Base-by-base conservation (phyloP, 2,329 filamentous ascomycete genomes). In the Penicillium sp. region DNA sequence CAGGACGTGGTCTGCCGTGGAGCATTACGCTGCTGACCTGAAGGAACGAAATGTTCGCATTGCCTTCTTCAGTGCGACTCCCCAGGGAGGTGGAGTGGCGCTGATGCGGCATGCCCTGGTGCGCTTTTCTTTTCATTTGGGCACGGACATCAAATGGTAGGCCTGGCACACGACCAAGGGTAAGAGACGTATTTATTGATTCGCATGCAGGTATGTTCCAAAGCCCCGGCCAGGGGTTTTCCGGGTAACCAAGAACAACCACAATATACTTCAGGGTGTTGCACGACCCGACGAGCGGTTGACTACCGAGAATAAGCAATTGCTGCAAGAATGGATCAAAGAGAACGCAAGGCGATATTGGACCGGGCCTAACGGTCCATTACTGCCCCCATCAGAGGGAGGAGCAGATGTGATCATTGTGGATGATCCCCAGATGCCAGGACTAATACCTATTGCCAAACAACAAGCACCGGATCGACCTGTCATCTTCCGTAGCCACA, bases 221-320 rank as follows among this genome's bases (percentile, higher is more conserved):
- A 91, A 91, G 71, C 90, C 90, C 22, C 87, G 88, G 50, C 89
- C 89, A 3, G 87, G 89, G 16, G 86, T 93, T 11, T 95, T 95
- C 74, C 83, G 90, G 50, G 88, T 91, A 73, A 95, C 90, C 64
- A 95, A 95, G 77, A 92, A 89, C 63, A 89, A 92, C 65, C 90
- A 95, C 83, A 95, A 95, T 74, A 93, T 93, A 62, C 84, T 95
- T 3, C 90, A 95, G 75, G 90, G 90, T 9, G 90, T 93, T 43
- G 86, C 86, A 42, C 79, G 82, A 26, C 83, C 85, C 0, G 82
- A 84, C 3, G 83, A 90, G 64, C 82, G 85, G n/a, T 80, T 93
- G 31, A 84, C 81, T 0, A 65, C 78, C 1, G 82, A 88, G 2
- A 84, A 90, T 56, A 86, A 87, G 65, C 71, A 77, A 1, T 75